phyloP scores from a whole-genome alignment of 257 asterid species.

The Oldenlandia corymbosa region DNA sequence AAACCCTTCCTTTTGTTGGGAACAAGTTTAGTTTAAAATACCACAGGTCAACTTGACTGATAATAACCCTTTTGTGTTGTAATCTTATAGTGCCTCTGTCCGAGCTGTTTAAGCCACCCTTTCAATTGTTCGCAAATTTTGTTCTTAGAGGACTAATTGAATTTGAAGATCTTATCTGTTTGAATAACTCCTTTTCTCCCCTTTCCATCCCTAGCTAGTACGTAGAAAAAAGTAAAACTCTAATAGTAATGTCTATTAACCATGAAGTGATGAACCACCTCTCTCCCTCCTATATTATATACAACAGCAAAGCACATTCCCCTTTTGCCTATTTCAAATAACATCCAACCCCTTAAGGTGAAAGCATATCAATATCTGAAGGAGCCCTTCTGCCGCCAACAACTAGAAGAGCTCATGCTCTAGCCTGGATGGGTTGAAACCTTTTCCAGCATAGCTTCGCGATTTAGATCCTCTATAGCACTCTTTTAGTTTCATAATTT shows the following conservation, averaged over 20 bases:
- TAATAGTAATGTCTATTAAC: slow-evolving; percentile 4
- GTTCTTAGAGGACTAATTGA: neutral
- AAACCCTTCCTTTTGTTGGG: too few relatives aligned
- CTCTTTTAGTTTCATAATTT: too few relatives aligned
- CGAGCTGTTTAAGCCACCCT: neutral
- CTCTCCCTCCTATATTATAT: slow-evolving; percentile 9
- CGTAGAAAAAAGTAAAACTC: slow-evolving; percentile 6
- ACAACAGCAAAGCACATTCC: slow-evolving; percentile 15
- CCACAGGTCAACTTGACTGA: too few relatives aligned
- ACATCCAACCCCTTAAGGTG: neutral
- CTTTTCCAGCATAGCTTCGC: too few relatives aligned
- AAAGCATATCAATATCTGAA: neutral
- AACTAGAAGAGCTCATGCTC: slow-evolving; percentile 4
- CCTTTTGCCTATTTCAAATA: slow-evolving; percentile 3
- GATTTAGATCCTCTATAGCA: too few relatives aligned
- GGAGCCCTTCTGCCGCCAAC: neutral
- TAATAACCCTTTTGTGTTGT: too few relatives aligned
- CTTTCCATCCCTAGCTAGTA: slow-evolving; percentile 2
- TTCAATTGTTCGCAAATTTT: neutral
- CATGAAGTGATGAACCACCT: slow-evolving; percentile 1
- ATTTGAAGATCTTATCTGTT: neutral
- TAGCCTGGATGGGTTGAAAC: too few relatives aligned
- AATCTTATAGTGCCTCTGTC: too few relatives aligned
- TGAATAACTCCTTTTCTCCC: neutral
- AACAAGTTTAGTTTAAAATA: too few relatives aligned